These are phyloP conservation scores for Cladosporium oxysporum DNA, from an alignment of 2,329 filamentous ascomycete genomes.

Conservation along the genomic window DNA sequence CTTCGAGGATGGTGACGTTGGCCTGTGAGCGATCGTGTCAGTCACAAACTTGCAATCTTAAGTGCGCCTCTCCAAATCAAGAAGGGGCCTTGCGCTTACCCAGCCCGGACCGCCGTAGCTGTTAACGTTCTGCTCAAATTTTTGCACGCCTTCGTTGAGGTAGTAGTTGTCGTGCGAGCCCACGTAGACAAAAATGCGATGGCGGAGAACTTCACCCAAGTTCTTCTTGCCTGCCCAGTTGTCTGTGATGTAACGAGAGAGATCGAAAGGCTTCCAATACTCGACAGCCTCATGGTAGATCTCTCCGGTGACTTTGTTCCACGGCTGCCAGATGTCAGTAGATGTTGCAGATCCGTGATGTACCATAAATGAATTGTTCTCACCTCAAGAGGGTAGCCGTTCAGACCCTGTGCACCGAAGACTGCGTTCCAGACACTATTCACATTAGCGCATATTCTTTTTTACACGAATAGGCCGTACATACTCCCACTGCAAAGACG, in stretches of 20 bases:
- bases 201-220: slow-evolving; percentile 37
- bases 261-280: slow-evolving; percentile 42
- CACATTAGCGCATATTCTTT: neutral
- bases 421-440: slow-evolving; percentile 39
- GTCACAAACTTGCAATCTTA: neutral
- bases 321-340: slow-evolving; percentile 25
- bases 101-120: slow-evolving; percentile 37
- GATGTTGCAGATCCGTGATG: neutral
- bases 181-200: slow-evolving; percentile 41
- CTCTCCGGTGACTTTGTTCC: slow-evolving; percentile 44
- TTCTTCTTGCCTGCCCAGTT: slow-evolving; percentile 39
- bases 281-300: slow-evolving; percentile 41
- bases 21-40: slow-evolving; percentile 23
- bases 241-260: slow-evolving; percentile 36
- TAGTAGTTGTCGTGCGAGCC: slow-evolving; percentile 40
- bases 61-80: neutral
- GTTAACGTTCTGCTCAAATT: slow-evolving; percentile 40
- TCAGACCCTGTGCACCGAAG: slow-evolving; percentile 29
- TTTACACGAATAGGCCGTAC: neutral
- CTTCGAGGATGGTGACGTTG: slow-evolving; percentile 39
- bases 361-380: neutral
- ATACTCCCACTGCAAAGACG: slow-evolving; percentile 39
- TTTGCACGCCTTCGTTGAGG: slow-evolving; percentile 40
- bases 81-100: slow-evolving; percentile 17
- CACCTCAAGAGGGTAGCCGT: slow-evolving; percentile 41